These are phyloP conservation scores for Phytophthora melonis DNA, from an alignment of 352 stramenopile genomes.

Conservation along the genomic window DNA sequence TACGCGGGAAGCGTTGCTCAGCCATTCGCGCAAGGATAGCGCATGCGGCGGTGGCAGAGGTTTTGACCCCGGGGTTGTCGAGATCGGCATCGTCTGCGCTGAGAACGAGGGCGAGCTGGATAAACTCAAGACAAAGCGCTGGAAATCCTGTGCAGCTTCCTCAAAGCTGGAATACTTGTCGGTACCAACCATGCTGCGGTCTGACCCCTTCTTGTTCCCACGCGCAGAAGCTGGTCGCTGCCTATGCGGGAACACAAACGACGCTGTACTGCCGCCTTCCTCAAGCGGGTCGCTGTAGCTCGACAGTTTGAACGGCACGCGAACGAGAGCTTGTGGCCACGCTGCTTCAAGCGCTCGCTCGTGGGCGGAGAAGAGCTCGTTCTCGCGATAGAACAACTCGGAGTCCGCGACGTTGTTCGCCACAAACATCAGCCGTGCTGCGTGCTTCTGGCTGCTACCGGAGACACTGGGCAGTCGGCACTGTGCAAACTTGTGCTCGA, in stretches of 20 bases:
- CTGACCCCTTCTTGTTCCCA: slow-evolving; percentile 20
- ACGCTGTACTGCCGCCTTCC: slow-evolving; percentile 19
- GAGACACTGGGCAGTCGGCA: slow-evolving; percentile 73
- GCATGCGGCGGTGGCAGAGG: slow-evolving; percentile 29
- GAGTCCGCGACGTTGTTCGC: slow-evolving; percentile 54
- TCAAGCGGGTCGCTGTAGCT: slow-evolving; percentile 12
- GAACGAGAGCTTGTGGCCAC: slow-evolving; percentile 38
- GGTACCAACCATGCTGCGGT: slow-evolving; percentile 12
- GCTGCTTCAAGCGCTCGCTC: slow-evolving; percentile 45
- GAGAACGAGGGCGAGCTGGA: slow-evolving; percentile 41
- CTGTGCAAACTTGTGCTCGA: slow-evolving; percentile 62
- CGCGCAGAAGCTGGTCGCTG: slow-evolving; percentile 14
- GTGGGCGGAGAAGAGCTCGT: slow-evolving; percentile 46
- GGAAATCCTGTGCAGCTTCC: slow-evolving; percentile 40
- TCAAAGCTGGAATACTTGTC: slow-evolving; percentile 45
- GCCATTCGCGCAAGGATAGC: slow-evolving; percentile 80
- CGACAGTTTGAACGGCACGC: slow-evolving; percentile 29
- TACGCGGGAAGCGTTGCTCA: slow-evolving; percentile 73
- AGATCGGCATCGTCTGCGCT: slow-evolving; percentile 3
- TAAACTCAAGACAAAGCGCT: slow-evolving; percentile 42
- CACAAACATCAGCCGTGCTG: slow-evolving; percentile 69
- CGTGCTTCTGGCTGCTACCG: slow-evolving; percentile 56
- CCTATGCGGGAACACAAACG: slow-evolving; percentile 28
- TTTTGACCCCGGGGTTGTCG: slow-evolving; percentile 13
- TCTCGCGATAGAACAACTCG: slow-evolving; percentile 44